Evolutionary conservation across 176 grass and related monocot genomes (phyloP), one percentile per base, ranked within the genome.

Genomic region (Rhynchospora tenuis): DNA sequence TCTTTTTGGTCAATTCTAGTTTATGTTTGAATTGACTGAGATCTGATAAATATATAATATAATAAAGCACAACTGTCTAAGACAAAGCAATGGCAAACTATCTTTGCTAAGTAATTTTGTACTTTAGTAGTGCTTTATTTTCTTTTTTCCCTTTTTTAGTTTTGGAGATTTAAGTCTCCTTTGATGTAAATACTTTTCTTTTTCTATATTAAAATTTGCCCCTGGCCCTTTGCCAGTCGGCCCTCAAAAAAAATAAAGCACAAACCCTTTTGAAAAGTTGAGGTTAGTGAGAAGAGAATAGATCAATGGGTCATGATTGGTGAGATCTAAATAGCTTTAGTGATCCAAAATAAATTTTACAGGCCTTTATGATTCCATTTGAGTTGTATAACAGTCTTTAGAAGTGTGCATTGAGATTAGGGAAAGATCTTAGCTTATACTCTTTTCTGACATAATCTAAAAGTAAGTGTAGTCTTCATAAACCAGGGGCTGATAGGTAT

Each of bases 401-500:
- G 23, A 43, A 80, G 43, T 64, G 79, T n/a, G 20, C 79, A 82
- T 82, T 52, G 79, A 82, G 79, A 82, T 82, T 82, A 82, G 79
- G 45, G 59, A 82, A 82, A 82, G 79, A 24, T 27, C 55, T 64
- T 52, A 54, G 71, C 47, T 28, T 75, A 45, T 54, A 56, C 12
- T 61, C 79, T 47, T 82, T n/a, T 64, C 57, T 64, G 38, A 64
- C 14, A 65, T 48, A 28, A 64, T 82, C 16, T 64, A 19, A 60
- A 77, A 27, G 16, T 50, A 65, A 74, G 71, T 51, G 44, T 66
- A 33, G 19, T 54, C 26, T 74, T 27, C 28, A 28, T 75, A 54
- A 52, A 52, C 15, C 1, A 16, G 71, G 71, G 22, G 5, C n/a
- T 28, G 22, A 11, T 54, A 75, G 9, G 16, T 22, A 75, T 75